These are phyloP conservation scores for Monilinia fructigena DNA, from an alignment of 2,329 filamentous ascomycete species.

Conservation along the genomic window DNA sequence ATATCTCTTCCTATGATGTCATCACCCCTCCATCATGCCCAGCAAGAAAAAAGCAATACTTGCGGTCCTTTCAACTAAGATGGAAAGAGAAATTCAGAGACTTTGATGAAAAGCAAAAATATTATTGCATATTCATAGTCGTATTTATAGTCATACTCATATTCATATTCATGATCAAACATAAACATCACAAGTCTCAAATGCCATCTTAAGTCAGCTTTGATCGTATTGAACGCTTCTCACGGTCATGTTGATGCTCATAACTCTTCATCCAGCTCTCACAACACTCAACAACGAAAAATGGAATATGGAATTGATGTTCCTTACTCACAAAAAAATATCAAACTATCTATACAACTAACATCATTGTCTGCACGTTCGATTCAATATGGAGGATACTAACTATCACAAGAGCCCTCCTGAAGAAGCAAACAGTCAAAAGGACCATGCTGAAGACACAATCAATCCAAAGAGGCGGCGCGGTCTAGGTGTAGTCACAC, in stretches of 20 bases:
- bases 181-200: background rate
- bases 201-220: background rate
- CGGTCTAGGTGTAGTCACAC: conserved; percentile 37
- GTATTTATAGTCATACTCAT: too few relatives aligned
- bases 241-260: conserved; percentile 15
- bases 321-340: background rate
- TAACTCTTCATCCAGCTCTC: background rate
- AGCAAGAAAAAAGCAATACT: background rate
- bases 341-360: background rate
- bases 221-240: background rate
- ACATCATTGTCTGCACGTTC: background rate
- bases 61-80: too few relatives aligned
- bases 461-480: conserved; percentile 35
- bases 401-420: conserved; percentile 30
- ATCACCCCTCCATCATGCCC: background rate
- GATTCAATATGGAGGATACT: conserved; percentile 24
- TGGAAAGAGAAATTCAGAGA: too few relatives aligned
- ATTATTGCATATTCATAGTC: too few relatives aligned
- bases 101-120: too few relatives aligned
- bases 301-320: conserved; percentile 8
- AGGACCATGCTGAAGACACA: conserved; percentile 24
- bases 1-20: background rate
- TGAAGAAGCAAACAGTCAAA: too few relatives aligned
- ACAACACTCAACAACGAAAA: background rate
- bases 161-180: background rate